Conservation (phyloP, 2,329 filamentous ascomycete species). For the Trichoderma gracile region DNA sequence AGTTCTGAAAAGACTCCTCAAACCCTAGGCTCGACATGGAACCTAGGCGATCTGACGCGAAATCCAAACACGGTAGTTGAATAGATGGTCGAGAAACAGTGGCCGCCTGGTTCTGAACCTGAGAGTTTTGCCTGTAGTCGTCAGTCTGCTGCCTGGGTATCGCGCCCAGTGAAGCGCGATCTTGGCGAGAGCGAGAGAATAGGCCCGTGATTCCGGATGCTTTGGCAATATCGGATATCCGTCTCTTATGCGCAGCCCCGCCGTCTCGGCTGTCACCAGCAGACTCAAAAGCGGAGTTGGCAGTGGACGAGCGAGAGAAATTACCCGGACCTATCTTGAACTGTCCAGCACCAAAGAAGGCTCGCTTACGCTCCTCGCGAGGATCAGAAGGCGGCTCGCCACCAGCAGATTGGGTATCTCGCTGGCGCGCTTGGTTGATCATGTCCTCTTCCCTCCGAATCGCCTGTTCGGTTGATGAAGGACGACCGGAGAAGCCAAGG, state of each 20-base stretch:
- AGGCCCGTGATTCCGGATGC: constrained; percentile 37
- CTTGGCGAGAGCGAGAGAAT: constrained; percentile 32
- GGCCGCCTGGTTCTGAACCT: background rate
- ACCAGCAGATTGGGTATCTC: constrained; percentile 28
- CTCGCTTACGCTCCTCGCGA: constrained; percentile 42
- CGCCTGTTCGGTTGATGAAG: constrained; percentile 31
- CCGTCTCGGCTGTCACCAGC: constrained; percentile 22
- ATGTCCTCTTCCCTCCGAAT: constrained; percentile 11
- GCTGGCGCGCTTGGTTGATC: constrained; percentile 20
- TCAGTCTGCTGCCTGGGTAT: constrained; percentile 4
- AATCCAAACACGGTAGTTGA: constrained; percentile 36
- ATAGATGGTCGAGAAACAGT: constrained; percentile 31
- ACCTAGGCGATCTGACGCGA: constrained; percentile 37
- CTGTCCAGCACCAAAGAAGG: constrained; percentile 40
- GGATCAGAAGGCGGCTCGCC: constrained; percentile 22
- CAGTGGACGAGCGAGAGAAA: constrained; percentile 31
- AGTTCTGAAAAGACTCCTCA: constrained; percentile 21
- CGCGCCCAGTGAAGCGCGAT: background rate
- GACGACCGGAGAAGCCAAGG: constrained; percentile 37
- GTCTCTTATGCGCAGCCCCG: constrained; percentile 42
- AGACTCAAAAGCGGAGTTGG: constrained; percentile 31
- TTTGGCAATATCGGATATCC: constrained; percentile 45
- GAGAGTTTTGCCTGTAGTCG: background rate
- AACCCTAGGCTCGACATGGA: constrained; percentile 30
- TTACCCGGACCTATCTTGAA: constrained; percentile 28